A percentile compares a stretch with the other conserved stretches of the same genome.
These are phyloP conservation scores for Sutorius eximius DNA, from an alignment of 1,284 basidiomycete species.

Conservation along the genomic window DNA sequence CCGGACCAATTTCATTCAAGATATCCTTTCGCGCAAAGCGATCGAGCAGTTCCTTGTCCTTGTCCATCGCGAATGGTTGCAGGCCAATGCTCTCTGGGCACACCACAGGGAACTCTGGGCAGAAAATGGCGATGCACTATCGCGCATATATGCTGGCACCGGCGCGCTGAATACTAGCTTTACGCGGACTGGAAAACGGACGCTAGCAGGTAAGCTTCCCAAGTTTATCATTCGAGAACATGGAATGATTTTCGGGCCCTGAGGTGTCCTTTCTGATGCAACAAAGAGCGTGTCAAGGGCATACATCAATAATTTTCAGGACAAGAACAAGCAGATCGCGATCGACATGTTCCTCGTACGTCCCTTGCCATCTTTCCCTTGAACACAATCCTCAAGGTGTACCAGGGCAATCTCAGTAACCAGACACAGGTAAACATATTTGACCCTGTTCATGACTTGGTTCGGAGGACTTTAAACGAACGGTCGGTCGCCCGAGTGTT, in stretches of 20 bases:
- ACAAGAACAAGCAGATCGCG: constrained; percentile 90
- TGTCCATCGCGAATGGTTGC: constrained; percentile 73
- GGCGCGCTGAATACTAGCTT: constrained; percentile 96
- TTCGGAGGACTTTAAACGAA: constrained; percentile 68
- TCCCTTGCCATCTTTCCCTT: neutral
- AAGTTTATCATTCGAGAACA: neutral
- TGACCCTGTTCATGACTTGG: constrained; percentile 90
- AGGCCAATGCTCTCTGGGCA: constrained; percentile 72
- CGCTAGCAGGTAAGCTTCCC: constrained; percentile 64
- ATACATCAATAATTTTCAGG: constrained; percentile 98
- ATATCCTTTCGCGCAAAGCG: constrained; percentile 79
- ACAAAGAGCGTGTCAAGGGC: constrained; percentile 94
- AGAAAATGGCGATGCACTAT: constrained; percentile 90
- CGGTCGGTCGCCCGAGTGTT: constrained; percentile 42
- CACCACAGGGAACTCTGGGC: constrained; percentile 95
- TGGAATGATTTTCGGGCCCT: constrained; percentile 7
- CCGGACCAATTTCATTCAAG: constrained; percentile 97
- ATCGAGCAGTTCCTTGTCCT: constrained; percentile 74
- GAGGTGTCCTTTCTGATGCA: constrained; percentile 89
- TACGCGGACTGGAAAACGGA: constrained; percentile 92
- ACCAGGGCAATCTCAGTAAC: constrained; percentile 85
- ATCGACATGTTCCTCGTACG: constrained; percentile 93
- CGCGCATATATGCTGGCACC: constrained; percentile 94
- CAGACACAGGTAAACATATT: constrained; percentile 90
- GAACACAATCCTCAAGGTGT: neutral